Evolutionary conservation across 345 rosid species (phyloP).

Genomic region (Gossypium mustelinum): DNA sequence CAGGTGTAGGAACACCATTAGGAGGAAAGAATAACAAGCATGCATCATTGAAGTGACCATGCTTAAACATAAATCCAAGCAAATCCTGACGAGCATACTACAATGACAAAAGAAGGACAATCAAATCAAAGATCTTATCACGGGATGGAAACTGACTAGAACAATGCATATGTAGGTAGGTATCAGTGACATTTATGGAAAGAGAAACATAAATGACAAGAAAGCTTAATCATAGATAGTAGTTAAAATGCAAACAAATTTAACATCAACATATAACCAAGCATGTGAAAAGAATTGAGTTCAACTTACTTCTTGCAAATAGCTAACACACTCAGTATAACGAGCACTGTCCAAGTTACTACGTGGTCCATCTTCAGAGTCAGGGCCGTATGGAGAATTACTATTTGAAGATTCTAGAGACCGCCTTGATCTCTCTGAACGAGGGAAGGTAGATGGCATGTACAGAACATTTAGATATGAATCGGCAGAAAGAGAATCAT

Average conservation of each 20-base stretch:
- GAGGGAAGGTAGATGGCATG: conserved; percentile 97
- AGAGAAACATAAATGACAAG: conserved; percentile 6
- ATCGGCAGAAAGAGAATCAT: conserved; percentile 95
- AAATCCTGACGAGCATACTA: conserved; percentile 91
- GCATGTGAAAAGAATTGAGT: not conserved
- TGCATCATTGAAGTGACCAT: conserved; percentile 78
- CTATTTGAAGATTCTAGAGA: conserved; percentile 53
- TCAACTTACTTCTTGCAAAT: conserved; percentile 78
- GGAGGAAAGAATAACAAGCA: conserved; percentile 83
- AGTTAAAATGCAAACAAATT: not conserved
- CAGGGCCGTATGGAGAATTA: conserved; percentile 42
- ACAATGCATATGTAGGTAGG: not conserved
- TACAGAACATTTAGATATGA: conserved; percentile 87
- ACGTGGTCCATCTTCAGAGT: conserved; percentile 74
- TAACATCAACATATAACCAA: not conserved
- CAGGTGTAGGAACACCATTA: conserved; percentile 61
- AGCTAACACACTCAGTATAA: conserved; percentile 69
- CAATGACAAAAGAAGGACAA: conserved; percentile 22
- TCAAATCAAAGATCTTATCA: conserved; percentile 2
- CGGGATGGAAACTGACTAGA: not conserved
- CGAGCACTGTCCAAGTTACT: conserved; percentile 83
- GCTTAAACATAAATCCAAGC: conserved; percentile 84
- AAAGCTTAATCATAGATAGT: not conserved
- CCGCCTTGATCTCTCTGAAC: conserved; percentile 81
- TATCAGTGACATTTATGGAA: not conserved